Evolutionary conservation across 345 rosid species (phyloP).

Genomic region (Bruguiera gymnorhiza): DNA sequence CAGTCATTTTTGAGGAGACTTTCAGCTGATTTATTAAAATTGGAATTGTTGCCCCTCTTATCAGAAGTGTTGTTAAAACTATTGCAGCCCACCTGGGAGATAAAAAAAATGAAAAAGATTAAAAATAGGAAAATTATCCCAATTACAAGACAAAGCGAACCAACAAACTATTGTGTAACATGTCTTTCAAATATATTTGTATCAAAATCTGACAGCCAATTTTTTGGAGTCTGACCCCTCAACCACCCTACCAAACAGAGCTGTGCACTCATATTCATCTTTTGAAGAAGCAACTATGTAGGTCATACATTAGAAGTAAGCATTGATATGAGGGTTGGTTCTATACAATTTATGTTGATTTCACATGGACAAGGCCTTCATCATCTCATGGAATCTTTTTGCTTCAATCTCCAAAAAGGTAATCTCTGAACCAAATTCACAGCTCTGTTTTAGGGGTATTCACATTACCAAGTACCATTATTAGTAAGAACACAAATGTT

Average conservation of each 20-base stretch:
- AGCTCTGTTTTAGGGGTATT: too few species aligned
- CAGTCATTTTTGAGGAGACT: conserved; percentile 65
- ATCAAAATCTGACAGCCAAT: not conserved
- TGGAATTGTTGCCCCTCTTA: conserved; percentile 65
- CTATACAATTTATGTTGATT: too few species aligned
- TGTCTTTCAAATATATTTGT: not conserved
- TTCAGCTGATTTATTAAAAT: conserved; percentile 72
- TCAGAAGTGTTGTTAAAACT: conserved; percentile 57
- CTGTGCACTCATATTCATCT: not conserved
- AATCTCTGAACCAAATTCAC: too few species aligned
- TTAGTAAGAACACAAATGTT: too few species aligned
- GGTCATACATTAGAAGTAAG: too few species aligned
- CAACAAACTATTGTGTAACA: not conserved
- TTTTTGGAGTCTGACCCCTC: not conserved
- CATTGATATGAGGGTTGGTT: too few species aligned
- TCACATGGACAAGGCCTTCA: too few species aligned
- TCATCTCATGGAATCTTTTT: too few species aligned
- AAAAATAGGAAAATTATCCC: not conserved
- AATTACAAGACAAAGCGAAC: not conserved
- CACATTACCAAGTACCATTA: too few species aligned
- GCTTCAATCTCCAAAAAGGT: too few species aligned
- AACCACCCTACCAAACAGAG: not conserved
- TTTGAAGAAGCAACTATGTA: not conserved
- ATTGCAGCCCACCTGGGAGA: conserved; percentile 85
- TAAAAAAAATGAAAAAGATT: not conserved